Conservation (phyloP, 768 basidiomycete genomes). For the Rhodotorula paludigena region DNA sequence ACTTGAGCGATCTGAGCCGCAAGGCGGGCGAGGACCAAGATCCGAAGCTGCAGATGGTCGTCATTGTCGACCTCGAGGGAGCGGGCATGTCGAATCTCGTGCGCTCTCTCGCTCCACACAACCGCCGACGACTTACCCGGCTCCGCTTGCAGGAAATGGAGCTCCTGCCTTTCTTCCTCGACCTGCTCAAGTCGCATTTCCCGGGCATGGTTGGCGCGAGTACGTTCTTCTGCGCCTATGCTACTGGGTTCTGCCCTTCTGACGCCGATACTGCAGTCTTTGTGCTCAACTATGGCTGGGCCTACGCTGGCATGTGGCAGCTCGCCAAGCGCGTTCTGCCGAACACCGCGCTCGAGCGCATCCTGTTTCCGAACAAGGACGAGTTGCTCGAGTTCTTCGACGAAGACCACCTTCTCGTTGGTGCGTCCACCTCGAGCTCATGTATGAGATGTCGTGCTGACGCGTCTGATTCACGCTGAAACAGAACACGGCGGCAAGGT, state of each 20-base stretch:
- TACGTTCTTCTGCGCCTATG: neutral
- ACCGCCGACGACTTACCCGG: neutral
- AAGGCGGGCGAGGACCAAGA: neutral
- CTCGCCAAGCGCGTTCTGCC: conserved; percentile 41
- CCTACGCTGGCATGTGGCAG: conserved; percentile 42
- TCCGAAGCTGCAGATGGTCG: conserved; percentile 38
- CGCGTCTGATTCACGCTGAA: neutral
- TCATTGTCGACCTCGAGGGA: conserved; percentile 40
- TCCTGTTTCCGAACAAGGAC: conserved; percentile 38
- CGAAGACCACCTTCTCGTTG: conserved; percentile 35
- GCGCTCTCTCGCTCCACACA: neutral
- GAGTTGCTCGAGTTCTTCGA: conserved; percentile 42
- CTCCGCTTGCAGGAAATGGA: conserved; percentile 36
- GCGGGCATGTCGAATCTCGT: conserved; percentile 39
- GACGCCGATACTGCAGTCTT: conserved; percentile 14
- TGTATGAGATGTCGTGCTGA: rapidly evolving
- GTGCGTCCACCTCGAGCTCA: neutral
- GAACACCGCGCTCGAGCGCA: conserved; percentile 41
- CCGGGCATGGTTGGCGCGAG: conserved; percentile 38
- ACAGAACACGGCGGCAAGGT: conserved; percentile 40
- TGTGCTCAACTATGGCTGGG: conserved; percentile 42
- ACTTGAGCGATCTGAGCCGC: conserved; percentile 33
- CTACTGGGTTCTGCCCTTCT: too few species aligned
- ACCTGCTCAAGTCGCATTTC: conserved; percentile 40
- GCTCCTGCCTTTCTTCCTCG: conserved; percentile 42